These are phyloP conservation scores for Clavispora phyllophila DNA, from an alignment of 805 yeast species.

Conservation along the genomic window DNA sequence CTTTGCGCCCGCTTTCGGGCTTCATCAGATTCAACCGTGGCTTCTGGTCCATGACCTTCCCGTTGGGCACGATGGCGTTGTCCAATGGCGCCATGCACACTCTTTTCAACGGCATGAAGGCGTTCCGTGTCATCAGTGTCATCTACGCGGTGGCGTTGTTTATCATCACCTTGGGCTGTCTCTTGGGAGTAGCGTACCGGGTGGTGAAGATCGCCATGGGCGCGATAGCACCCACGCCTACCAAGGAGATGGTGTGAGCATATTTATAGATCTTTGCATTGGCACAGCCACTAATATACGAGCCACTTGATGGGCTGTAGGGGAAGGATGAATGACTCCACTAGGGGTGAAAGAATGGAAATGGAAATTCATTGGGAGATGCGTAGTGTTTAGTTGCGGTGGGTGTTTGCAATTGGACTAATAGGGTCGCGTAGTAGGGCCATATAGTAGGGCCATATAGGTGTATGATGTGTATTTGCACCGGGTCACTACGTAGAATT, in stretches of 20 bases:
- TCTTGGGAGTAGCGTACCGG: constrained; percentile 23
- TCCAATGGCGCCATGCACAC: constrained; percentile 48
- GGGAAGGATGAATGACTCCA: too few species aligned
- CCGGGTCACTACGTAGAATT: too few species aligned
- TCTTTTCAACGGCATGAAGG: constrained; percentile 32
- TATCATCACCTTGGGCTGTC: constrained; percentile 33
- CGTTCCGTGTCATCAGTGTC: constrained; percentile 59
- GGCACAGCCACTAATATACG: too few species aligned
- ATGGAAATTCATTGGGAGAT: too few species aligned
- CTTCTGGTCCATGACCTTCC: constrained; percentile 86
- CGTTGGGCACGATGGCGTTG: constrained; percentile 68
- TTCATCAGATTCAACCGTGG: constrained; percentile 18
- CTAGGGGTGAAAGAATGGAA: too few species aligned
- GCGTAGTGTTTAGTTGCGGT: too few species aligned
- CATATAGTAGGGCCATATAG: too few species aligned
- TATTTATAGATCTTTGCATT: not conserved
- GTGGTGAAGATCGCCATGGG: constrained; percentile 10
- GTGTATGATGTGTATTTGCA: too few species aligned
- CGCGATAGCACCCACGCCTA: constrained; percentile 4
- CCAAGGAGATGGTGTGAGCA: constrained; percentile 6
- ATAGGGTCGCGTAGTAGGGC: too few species aligned
- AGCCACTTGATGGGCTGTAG: too few species aligned
- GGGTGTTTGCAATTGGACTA: too few species aligned
- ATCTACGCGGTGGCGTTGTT: constrained; percentile 55
- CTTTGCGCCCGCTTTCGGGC: constrained; percentile 12